A percentile compares a stretch with the other conserved stretches of the same genome.
These are phyloP conservation scores for Chytriomyces sp. DNA, from an alignment of 192 early-diverging fungal species.

Conservation along the genomic window DNA sequence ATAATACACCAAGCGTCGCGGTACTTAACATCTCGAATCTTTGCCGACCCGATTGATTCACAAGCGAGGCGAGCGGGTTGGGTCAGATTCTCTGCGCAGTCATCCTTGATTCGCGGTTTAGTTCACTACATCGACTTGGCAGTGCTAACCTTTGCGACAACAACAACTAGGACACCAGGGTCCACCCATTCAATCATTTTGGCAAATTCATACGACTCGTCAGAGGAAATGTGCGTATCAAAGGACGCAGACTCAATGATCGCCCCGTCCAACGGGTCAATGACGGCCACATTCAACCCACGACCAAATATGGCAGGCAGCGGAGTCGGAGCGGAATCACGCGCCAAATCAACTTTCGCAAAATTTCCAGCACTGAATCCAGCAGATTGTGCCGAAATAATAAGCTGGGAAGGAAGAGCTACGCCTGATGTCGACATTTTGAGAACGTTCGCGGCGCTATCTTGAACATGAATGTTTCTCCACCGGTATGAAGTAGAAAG, in stretches of 20 bases:
- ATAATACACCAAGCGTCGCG: constrained; percentile 86
- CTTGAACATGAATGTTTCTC: constrained; percentile 30
- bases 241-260: constrained; percentile 71
- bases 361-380: constrained; percentile 79
- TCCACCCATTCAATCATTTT: constrained; percentile 67
- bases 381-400: constrained; percentile 68
- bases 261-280: constrained; percentile 71
- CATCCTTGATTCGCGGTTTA: constrained; percentile 53
- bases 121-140: background rate
- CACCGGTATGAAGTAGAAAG: constrained; percentile 30
- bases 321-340: constrained; percentile 45
- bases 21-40: constrained; percentile 60
- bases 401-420: constrained; percentile 47
- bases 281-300: constrained; percentile 75
- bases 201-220: constrained; percentile 68
- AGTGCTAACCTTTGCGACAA: constrained; percentile 48
- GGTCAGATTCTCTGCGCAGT: constrained; percentile 70
- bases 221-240: constrained; percentile 68
- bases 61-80: constrained; percentile 56
- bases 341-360: constrained; percentile 60
- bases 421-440: constrained; percentile 42
- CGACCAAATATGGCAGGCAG: constrained; percentile 58
- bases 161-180: constrained; percentile 67
- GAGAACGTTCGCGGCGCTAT: constrained; percentile 22
- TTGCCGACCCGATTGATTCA: constrained; percentile 63